Evolutionary conservation across 2,329 filamentous ascomycete genomes (phyloP).

Genomic region (Neonectria hederae): DNA sequence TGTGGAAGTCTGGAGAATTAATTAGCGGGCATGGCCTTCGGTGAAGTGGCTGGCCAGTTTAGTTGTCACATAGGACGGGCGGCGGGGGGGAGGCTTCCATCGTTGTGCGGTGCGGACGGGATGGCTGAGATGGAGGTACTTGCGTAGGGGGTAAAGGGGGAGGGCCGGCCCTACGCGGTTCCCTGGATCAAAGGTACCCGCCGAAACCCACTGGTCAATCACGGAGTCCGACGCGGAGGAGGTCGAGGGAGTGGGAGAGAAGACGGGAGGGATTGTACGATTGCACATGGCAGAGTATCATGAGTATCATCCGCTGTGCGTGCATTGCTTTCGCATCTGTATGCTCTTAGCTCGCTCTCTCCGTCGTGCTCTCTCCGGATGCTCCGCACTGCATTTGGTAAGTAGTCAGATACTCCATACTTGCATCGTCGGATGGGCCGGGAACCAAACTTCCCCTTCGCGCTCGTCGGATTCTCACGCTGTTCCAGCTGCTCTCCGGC

Average conservation of each 20-base stretch:
- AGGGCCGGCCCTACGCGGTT: constrained; percentile 3
- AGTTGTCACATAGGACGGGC: neutral
- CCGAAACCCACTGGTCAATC: constrained; percentile 1
- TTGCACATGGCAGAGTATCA: neutral
- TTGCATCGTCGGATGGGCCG: constrained; percentile 37
- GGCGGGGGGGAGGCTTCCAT: too few relatives aligned
- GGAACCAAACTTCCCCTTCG: constrained; percentile 31
- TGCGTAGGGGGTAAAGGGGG: constrained; percentile 5
- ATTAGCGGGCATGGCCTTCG: constrained; percentile 13
- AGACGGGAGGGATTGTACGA: neutral
- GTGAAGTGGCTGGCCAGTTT: constrained; percentile 10
- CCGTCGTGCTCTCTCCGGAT: constrained; percentile 7
- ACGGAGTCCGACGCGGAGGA: constrained; percentile 1
- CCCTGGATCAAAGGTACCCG: neutral
- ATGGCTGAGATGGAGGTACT: neutral
- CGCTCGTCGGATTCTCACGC: constrained; percentile 9
- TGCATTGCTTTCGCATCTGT: constrained; percentile 6
- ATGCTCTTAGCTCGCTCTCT: neutral
- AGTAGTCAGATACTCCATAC: neutral
- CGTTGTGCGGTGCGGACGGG: neutral
- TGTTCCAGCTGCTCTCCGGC: neutral
- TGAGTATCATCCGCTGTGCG: neutral
- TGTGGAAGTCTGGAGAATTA: constrained; percentile 18
- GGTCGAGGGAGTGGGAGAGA: neutral
- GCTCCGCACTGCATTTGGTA: constrained; percentile 3